Percentiles rank a stretch among this genome's conserved stretches.
phyloP scores from a whole-genome alignment of 495 filamentous ascomycete species.

The Pyronema domesticum region DNA sequence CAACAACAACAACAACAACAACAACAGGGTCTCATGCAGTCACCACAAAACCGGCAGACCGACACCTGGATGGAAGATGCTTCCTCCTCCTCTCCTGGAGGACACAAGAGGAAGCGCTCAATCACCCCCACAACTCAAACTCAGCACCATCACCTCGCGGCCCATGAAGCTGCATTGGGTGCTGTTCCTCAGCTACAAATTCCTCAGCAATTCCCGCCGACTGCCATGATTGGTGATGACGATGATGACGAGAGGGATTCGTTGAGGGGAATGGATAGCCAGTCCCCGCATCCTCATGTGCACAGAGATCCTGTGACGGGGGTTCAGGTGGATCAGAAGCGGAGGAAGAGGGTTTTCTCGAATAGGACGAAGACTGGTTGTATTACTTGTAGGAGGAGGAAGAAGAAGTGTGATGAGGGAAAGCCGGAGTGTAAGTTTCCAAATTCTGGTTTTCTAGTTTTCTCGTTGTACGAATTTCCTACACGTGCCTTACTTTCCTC shows the following conservation, averaged over 20 bases:
- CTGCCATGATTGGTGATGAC: neutral
- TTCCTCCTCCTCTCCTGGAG: constrained; percentile 44
- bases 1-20: neutral
- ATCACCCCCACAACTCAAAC: constrained; percentile 21
- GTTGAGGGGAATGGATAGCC: neutral
- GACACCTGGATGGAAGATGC: constrained; percentile 33
- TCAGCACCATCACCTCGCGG: constrained; percentile 21
- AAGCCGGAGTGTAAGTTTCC: constrained; percentile 69
- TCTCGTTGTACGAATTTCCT: no score
- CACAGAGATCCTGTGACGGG: neutral
- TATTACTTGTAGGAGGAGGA: constrained; percentile 80
- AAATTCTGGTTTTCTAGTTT: constrained; percentile 4
- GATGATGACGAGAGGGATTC: neutral
- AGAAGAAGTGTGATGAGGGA: constrained; percentile 97
- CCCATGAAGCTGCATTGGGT: constrained; percentile 20
- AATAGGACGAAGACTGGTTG: constrained; percentile 96
- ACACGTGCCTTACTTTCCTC: no score
- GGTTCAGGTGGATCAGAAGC: constrained; percentile 5
- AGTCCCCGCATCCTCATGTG: neutral
- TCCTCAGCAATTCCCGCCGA: neutral
- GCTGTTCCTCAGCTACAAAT: neutral
- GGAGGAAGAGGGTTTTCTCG: constrained; percentile 73
- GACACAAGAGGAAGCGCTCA: constrained; percentile 22
- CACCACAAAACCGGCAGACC: constrained; percentile 8
- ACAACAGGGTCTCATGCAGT: constrained; percentile 8